A percentile compares a stretch with the other conserved stretches of the same genome.
These are phyloP conservation scores for Metarhizium rileyi DNA, from an alignment of 2,329 filamentous ascomycete genomes.

Conservation along the genomic window DNA sequence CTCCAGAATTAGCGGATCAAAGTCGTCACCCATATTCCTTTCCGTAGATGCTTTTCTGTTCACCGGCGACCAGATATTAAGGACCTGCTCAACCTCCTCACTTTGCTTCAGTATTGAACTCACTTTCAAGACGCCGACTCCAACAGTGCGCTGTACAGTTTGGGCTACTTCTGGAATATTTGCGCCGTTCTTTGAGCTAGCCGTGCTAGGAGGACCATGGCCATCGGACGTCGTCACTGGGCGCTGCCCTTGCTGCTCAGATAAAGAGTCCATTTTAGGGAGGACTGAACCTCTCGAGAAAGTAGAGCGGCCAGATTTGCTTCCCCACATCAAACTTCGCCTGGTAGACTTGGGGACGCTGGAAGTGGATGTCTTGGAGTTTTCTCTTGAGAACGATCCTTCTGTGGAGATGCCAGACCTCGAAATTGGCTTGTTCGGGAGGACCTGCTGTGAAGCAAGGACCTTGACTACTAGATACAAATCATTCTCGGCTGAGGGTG, in stretches of 20 bases:
- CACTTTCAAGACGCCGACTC: constrained; percentile 67
- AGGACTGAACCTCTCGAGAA: constrained; percentile 41
- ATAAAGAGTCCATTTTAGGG: constrained; percentile 45
- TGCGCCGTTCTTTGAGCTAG: constrained; percentile 34
- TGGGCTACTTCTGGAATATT: constrained; percentile 15
- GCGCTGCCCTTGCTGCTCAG: constrained; percentile 37
- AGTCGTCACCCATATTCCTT: constrained; percentile 52
- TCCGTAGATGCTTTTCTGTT: constrained; percentile 43
- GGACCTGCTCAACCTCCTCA: constrained; percentile 63
- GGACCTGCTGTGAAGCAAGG: constrained; percentile 46
- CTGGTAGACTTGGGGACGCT: constrained; percentile 44
- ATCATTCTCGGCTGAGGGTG: constrained; percentile 54
- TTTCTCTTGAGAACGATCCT: constrained; percentile 31
- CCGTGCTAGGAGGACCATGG: constrained; percentile 40
- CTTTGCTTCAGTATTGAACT: constrained; percentile 63
- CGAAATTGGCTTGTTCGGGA: constrained; percentile 36
- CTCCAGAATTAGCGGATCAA: constrained; percentile 63
- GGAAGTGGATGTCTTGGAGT: constrained; percentile 37
- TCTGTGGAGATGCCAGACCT: constrained; percentile 39
- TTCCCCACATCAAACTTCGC: constrained; percentile 62
- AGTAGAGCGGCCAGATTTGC: constrained; percentile 43
- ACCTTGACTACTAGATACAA: constrained; percentile 80
- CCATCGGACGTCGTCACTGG: constrained; percentile 35
- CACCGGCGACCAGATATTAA: constrained; percentile 67
- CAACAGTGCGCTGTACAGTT: constrained; percentile 49